These are phyloP conservation scores for Haplosporangium sp. DNA, from an alignment of 371 early-diverging fungal species.

Conservation along the genomic window DNA sequence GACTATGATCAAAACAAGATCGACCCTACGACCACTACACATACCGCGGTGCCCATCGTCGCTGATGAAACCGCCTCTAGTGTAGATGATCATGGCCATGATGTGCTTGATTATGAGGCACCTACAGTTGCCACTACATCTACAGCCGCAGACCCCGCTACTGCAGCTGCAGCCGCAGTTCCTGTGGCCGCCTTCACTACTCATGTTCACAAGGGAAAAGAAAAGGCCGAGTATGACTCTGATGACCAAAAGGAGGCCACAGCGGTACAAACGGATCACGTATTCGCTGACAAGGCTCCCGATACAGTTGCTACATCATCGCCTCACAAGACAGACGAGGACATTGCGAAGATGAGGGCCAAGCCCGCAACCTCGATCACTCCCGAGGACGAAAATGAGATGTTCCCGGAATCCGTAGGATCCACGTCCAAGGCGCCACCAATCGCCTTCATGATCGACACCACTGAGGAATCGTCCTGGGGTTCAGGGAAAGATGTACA, in stretches of 20 bases:
- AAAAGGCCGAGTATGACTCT: not conserved
- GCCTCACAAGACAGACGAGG: constrained; percentile 2
- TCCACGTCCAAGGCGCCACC: not conserved
- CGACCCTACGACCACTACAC: too few species aligned
- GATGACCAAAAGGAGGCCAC: not conserved
- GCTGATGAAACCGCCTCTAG: too few species aligned
- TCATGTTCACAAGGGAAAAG: not conserved
- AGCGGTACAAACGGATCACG: not conserved
- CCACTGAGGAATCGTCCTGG: not conserved
- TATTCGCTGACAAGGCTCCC: not conserved
- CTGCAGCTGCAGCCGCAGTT: not conserved
- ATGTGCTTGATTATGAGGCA: too few species aligned
- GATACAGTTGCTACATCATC: not conserved
- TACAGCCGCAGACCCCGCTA: not conserved
- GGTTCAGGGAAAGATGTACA: not conserved
- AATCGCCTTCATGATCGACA: not conserved
- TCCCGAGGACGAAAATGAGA: too few species aligned
- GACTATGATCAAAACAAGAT: too few species aligned
- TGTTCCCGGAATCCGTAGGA: too few species aligned
- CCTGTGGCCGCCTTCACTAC: not conserved
- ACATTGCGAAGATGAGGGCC: not conserved
- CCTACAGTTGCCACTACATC: too few species aligned
- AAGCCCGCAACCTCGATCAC: too few species aligned
- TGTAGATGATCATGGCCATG: too few species aligned
- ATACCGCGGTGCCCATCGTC: too few species aligned